A percentile compares a stretch with the other conserved stretches of the same genome.
Evolutionary conservation across 805 yeast genomes (phyloP).

Genomic region (Komagataella mondaviorum): DNA sequence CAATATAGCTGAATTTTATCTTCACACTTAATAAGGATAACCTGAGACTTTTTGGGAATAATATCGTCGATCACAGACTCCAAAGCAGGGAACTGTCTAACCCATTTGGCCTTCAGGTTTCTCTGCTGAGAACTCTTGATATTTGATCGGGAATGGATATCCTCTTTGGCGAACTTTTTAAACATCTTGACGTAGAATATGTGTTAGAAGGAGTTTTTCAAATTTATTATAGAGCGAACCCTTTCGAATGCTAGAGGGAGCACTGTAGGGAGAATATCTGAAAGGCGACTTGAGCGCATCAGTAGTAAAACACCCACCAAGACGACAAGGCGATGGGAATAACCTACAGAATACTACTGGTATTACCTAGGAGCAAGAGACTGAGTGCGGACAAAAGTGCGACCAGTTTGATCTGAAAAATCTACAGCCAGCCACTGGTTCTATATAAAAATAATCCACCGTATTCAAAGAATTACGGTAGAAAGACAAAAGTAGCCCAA

Average conservation of each 20-base stretch:
- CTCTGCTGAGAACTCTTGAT: slow-evolving; percentile 92
- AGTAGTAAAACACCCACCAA: too few species aligned
- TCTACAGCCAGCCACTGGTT: background rate
- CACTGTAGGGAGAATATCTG: too few species aligned
- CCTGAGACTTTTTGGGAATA: slow-evolving; percentile 81
- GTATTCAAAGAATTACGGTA: background rate
- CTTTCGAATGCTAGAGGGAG: background rate
- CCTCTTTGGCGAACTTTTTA: slow-evolving; percentile 59
- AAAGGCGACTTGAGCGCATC: too few species aligned
- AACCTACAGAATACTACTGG: too few species aligned
- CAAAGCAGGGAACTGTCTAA: slow-evolving; percentile 57
- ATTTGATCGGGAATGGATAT: slow-evolving; percentile 80
- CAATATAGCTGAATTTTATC: slow-evolving; percentile 74
- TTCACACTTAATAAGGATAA: slow-evolving; percentile 73
- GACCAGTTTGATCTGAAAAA: too few species aligned
- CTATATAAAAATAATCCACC: background rate
- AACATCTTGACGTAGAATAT: slow-evolving; percentile 11
- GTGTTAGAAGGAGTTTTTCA: background rate
- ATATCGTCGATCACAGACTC: slow-evolving; percentile 69
- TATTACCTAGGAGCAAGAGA: too few species aligned
- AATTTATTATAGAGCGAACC: background rate
- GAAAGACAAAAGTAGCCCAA: slow-evolving; percentile 28
- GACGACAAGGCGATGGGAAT: too few species aligned
- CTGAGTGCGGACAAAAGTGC: too few species aligned
- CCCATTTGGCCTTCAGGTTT: slow-evolving; percentile 64